phyloP scores from a whole-genome alignment of 495 filamentous ascomycete genomes.

The Margaritispora aquatica region DNA sequence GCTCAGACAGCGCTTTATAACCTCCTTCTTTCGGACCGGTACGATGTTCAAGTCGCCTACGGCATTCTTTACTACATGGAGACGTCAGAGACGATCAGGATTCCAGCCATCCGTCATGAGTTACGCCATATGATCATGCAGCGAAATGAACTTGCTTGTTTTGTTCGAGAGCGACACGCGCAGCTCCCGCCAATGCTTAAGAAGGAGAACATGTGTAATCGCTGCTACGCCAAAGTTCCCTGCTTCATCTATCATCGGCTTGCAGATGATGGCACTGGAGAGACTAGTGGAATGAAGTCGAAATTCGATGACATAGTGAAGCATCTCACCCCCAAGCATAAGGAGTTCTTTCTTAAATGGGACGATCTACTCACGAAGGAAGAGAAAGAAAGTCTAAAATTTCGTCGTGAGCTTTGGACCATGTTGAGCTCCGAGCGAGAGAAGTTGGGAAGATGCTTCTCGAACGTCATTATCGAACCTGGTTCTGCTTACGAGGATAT shows the following conservation, averaged over 20 bases:
- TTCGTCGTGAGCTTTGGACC: conserved; percentile 89
- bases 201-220: conserved; percentile 66
- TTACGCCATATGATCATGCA: conserved; percentile 93
- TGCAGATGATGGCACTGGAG: conserved; percentile 74
- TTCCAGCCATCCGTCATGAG: conserved; percentile 77
- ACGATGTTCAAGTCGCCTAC: conserved; percentile 83
- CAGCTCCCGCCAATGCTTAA: conserved; percentile 79
- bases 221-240: conserved; percentile 79
- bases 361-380: conserved; percentile 89
- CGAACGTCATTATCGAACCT: conserved; percentile 66
- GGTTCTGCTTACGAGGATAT: conserved; percentile 62
- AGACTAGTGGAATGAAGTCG: conserved; percentile 67
- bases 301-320: conserved; percentile 70
- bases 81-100: conserved; percentile 73
- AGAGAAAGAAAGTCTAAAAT: conserved; percentile 77
- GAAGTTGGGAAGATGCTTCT: conserved; percentile 65
- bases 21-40: conserved; percentile 85
- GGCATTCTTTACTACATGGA: conserved; percentile 95
- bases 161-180: conserved; percentile 69
- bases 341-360: conserved; percentile 89
- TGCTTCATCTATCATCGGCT: conserved; percentile 95
- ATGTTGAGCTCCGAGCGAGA: conserved; percentile 87
- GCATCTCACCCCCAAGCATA: conserved; percentile 66
- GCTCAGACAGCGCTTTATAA: conserved; percentile 96
- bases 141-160: conserved; percentile 83